Evolutionary conservation across 805 yeast species (phyloP), one percentile per base, ranked within the genome.

Genomic region (Priceomyces haplophilus): DNA sequence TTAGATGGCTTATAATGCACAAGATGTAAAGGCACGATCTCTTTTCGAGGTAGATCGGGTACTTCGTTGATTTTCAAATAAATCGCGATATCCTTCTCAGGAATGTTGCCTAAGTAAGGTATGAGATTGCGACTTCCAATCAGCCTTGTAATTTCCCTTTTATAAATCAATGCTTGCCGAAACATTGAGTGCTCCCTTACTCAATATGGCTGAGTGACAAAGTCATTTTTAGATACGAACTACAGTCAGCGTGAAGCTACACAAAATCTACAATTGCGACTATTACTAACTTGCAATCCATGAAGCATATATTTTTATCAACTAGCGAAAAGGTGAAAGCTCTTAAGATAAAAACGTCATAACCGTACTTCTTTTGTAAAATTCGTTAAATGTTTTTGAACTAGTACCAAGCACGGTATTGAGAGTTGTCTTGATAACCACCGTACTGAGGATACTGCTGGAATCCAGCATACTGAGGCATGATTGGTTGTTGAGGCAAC

Each of bases 361-460:
- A 35, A 36, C 39, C 38, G 36, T 41, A 33, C 31, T 35, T 37
- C 33, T 35, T 34, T 20, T 29, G 35, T 30, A 23, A 35, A 31
- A 41, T 15, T 41, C 44, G 36, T 41, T 41, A 41, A 35, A 25
- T 37, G 33, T 27, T 37, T 21, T 34, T 34, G 30, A 18, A 23
- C 45, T 65, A 69, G 51, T 69, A 70, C 76, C 76, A 70, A 37
- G 72, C 72, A 47, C 74, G 67, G 56, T 67, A 67, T 49, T 69
- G 73, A 46, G 57, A 57, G 53, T 56, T 56, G 45, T 69, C 75
- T 51, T 69, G 75, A 56, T 69, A 70, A 47, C 72, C 64, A 33
- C 65, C 72, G 49, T 69, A 70, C 55, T 70, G 76, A 10, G 75
- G 74, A 55, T 69, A 70, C 53, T 70, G 75, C 53, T 70, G 76